Base-by-base conservation (phyloP, 345 rosid genomes). In the Pelargonium nanum region DNA sequence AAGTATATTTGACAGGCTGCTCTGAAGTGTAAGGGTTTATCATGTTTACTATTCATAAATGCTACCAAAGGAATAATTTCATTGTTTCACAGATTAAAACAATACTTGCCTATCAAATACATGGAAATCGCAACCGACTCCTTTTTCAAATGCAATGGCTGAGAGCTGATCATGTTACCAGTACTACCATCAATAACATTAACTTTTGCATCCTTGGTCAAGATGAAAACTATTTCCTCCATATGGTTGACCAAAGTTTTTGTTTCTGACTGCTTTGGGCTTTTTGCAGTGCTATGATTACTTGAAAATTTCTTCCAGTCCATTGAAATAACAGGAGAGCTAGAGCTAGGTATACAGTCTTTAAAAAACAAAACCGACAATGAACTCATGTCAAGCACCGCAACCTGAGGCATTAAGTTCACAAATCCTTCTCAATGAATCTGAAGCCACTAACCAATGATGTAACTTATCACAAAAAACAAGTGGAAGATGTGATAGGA, bases 301-400 rank as follows among this genome's bases (percentile, higher is more conserved):
- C 57, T 65, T 58, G 61, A 24, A 59, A 63, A 56, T 65, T 69
- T 68, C 61, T 65, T 65, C 70, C 74, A 65, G 60, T 61, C 70
- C 70, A 80, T 30, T 63, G 77, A 75, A 62, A 63, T 68, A 22
- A 80, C 55, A 19, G 76, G 77, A 34, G 80, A 66, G 40, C 64
- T 56, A 5, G 75, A 58, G 34, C 67, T 55, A 55, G 73, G 66
- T 12, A 70, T n/a, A 22, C 32, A 52, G 50, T 77, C 74, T 0
- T 69, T 68, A 45, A 77, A 24, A 63, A 73, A 82, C 63, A 82
- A 65, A 48, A 79, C 62, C 32, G 87, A 75, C 15, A 62, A 70
- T 45, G 70, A 50, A 68, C 44, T 73, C 66, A 70, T 55, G 60
- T 77, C 82, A 63, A 82, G 74, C 71, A 82, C 54, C 24, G 84